Evolutionary conservation across 2,329 filamentous ascomycete species (phyloP).

Genomic region (Aspergillus novoparasiticus): DNA sequence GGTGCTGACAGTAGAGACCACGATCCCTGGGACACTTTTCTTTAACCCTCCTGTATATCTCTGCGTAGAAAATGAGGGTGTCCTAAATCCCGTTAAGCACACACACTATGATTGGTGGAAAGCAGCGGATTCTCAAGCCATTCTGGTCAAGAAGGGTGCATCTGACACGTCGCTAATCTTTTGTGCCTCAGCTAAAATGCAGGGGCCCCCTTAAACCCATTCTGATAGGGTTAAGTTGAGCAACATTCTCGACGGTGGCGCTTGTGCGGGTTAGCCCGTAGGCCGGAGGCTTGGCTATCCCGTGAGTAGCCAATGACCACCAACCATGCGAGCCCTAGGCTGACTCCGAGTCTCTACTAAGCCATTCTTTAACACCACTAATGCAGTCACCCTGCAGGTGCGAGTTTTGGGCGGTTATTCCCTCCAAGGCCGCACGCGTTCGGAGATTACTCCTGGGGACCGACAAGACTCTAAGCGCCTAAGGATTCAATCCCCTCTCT

Average conservation of each 20-base stretch:
- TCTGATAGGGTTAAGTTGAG: not conserved
- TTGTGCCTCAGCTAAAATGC: not conserved
- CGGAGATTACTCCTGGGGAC: not conserved
- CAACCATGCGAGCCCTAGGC: not conserved
- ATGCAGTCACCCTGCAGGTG: not conserved
- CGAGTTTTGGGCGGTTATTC: not conserved
- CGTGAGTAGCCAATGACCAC: not conserved
- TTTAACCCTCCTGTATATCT: not conserved
- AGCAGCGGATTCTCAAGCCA: not conserved
- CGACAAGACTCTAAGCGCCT: not conserved
- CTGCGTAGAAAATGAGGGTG: not conserved
- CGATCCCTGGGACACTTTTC: not conserved
- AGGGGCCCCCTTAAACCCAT: not conserved
- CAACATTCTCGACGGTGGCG: not conserved
- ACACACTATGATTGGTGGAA: not conserved
- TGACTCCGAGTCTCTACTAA: not conserved
- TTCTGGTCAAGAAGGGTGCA: not conserved
- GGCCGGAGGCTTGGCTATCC: not conserved
- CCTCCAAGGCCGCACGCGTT: too few relatives aligned
- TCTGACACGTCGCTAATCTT: not conserved
- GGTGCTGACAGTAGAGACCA: slow-evolving; percentile 16
- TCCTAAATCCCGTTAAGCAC: too few relatives aligned
- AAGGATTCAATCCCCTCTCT: not conserved
- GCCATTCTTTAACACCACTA: not conserved
- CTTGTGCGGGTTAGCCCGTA: not conserved